These are phyloP conservation scores for Phalaenopsis hybrid DNA, from an alignment of 116 monocot species.

Conservation along the genomic window DNA sequence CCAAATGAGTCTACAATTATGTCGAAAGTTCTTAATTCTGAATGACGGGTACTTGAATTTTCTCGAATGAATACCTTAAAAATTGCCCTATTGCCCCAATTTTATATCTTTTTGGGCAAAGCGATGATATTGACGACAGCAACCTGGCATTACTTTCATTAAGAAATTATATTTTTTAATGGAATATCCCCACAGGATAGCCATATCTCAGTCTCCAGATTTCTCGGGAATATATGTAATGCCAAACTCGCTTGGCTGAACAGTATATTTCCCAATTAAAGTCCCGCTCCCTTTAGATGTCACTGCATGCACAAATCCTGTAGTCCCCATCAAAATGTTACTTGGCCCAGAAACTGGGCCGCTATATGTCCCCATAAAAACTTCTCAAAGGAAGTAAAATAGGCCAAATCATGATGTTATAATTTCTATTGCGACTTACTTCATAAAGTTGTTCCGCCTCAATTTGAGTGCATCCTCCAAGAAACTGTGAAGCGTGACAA, in stretches of 20 bases:
- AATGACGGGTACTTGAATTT: no score
- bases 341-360: constrained; percentile 7
- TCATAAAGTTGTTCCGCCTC: constrained; percentile 39
- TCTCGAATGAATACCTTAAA: no score
- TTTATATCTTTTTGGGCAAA: no score
- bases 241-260: constrained; percentile 50
- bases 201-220: constrained; percentile 56
- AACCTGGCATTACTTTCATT: constrained; percentile 47
- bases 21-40: no score
- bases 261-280: constrained; percentile 24
- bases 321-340: constrained; percentile 11
- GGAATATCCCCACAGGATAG: constrained; percentile 77
- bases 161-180: constrained; percentile 52
- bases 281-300: constrained; percentile 17
- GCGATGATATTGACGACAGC: no score
- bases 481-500: constrained; percentile 58
- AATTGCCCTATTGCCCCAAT: no score
- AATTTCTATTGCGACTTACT: constrained; percentile 44
- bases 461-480: constrained; percentile 63
- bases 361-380: constrained; percentile 21
- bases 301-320: constrained; percentile 15
- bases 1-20: no score
- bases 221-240: constrained; percentile 63
- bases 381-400: constrained; percentile 44
- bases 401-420: constrained; percentile 23